Base-by-base conservation (phyloP, 2,329 filamentous ascomycete species). In the Cercospora berteroae region DNA sequence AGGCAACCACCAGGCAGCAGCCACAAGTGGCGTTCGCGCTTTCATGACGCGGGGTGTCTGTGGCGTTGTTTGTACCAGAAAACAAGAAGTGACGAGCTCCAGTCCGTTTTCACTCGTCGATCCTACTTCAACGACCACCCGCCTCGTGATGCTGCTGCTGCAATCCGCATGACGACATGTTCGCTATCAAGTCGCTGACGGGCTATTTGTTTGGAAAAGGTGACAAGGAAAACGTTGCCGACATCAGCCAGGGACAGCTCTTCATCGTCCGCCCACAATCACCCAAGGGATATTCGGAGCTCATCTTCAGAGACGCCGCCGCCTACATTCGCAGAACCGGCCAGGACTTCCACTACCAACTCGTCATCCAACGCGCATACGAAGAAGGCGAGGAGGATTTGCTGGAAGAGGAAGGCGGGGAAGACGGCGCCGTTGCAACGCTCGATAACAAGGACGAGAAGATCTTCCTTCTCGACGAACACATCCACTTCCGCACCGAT, bases 381-480 rank as follows among this genome's bases (percentile, higher is more conserved):
- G 95, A 99, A 77, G 95, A 99, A 81, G 95, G 95, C 65, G 95
- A 99, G 77, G 94, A 94, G 70, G 94, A 98, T 76, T 86, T 95
- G 23, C 82, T 97, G 50, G 93, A 90, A 55, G 94, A 97, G 74
- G 94, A 97, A 77, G 92, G 94, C 75, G 92, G 89, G 62, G 91
- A 96, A 81, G 75, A 76, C 44, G 89, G 86, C 58, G 90, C 88
- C 66, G 86, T 88, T 55, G 92, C 94, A 76, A 72, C 70, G n/a
- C 57, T 72, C n/a, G 88, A 87, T n/a, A 94, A 97, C 76, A 92
- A 93, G 74, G 96, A 99, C 89, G 95, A 99, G 82, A 97, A 97
- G 83, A 94, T 90, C 0, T 99, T 98, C 78, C 81, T 98, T 58
- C 89, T 99, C n/a, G 94, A 98, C 86, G 90, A 97, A 79, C 88